Percentiles rank a stretch among this genome's conserved stretches.
phyloP scores from a whole-genome alignment of 768 basidiomycete genomes.

The Chalciporus sphaerocephalus region DNA sequence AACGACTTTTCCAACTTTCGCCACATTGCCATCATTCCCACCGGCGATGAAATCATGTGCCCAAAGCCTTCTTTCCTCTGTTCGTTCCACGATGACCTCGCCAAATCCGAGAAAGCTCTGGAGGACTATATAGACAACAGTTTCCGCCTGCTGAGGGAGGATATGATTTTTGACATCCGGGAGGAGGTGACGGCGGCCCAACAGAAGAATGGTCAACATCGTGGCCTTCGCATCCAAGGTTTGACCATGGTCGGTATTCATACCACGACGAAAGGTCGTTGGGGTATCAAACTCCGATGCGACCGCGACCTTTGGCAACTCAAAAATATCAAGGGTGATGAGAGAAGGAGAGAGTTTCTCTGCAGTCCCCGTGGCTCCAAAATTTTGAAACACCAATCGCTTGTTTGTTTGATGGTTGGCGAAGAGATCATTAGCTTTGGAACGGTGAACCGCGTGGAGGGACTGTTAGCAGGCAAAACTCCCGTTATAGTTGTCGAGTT shows the following conservation, averaged over 20 bases:
- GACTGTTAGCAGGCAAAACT: slow-evolving; percentile 40
- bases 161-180: slow-evolving; percentile 53
- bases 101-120: slow-evolving; percentile 28
- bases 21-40: slow-evolving; percentile 53
- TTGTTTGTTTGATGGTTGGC: slow-evolving; percentile 50
- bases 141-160: too few relatives aligned
- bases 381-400: slow-evolving; percentile 49
- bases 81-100: slow-evolving; percentile 19
- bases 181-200: slow-evolving; percentile 46
- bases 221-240: slow-evolving; percentile 26
- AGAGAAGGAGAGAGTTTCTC: slow-evolving; percentile 34
- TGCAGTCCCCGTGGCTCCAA: slow-evolving; percentile 31
- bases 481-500: slow-evolving; percentile 54
- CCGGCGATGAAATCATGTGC: slow-evolving; percentile 49
- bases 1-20: slow-evolving; percentile 60
- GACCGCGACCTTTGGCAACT: slow-evolving; percentile 34
- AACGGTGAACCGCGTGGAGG: slow-evolving; percentile 51
- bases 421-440: slow-evolving; percentile 50
- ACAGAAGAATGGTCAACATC: slow-evolving; percentile 34
- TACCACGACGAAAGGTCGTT: slow-evolving; percentile 32
- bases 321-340: slow-evolving; percentile 17
- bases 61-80: slow-evolving; percentile 44
- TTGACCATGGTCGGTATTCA: slow-evolving; percentile 37
- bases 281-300: slow-evolving; percentile 40
- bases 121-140: slow-evolving; percentile 52